Conservation (phyloP, 2,329 filamentous ascomycete genomes). For the Phialophora tarda region DNA sequence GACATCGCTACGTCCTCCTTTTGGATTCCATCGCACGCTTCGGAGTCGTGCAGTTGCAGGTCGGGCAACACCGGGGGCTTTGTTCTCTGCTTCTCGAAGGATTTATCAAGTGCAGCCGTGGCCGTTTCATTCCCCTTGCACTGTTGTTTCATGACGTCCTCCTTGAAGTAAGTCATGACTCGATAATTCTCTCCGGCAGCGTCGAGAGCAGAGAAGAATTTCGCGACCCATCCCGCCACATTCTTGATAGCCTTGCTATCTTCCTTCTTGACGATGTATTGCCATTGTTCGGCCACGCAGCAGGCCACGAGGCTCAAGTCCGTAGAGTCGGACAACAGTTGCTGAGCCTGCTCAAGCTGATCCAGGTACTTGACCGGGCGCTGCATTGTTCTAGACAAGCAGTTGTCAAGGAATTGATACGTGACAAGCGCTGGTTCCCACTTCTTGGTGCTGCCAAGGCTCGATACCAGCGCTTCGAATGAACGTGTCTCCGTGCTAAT, state of each 20-base stretch:
- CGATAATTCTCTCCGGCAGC: conserved; percentile 58
- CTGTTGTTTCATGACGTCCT: conserved; percentile 49
- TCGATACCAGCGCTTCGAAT: conserved; percentile 49
- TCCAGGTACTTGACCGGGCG: conserved; percentile 82
- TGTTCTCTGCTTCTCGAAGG: conserved; percentile 44
- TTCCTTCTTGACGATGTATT: conserved; percentile 65
- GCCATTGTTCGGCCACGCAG: conserved; percentile 76
- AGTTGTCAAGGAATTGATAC: conserved; percentile 81
- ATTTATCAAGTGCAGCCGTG: conserved; percentile 46
- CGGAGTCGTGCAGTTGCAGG: not conserved
- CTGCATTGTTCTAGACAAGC: conserved; percentile 73
- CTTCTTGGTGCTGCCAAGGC: conserved; percentile 46
- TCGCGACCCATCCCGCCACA: conserved; percentile 64
- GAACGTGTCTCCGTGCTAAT: conserved; percentile 43
- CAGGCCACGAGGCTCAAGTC: conserved; percentile 64
- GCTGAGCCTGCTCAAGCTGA: conserved; percentile 48
- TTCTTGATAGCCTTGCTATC: conserved; percentile 53
- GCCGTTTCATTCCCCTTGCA: conserved; percentile 47
- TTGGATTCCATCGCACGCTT: conserved; percentile 12
- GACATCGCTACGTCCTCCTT: not conserved
- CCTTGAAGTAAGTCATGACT: conserved; percentile 54
- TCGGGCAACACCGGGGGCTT: conserved; percentile 20
- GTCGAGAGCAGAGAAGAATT: conserved; percentile 62
- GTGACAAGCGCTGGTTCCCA: conserved; percentile 50
- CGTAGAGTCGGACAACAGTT: conserved; percentile 40